These are phyloP conservation scores for Saksenaea oblongispora DNA, from an alignment of 371 early-diverging fungal species.

Conservation along the genomic window DNA sequence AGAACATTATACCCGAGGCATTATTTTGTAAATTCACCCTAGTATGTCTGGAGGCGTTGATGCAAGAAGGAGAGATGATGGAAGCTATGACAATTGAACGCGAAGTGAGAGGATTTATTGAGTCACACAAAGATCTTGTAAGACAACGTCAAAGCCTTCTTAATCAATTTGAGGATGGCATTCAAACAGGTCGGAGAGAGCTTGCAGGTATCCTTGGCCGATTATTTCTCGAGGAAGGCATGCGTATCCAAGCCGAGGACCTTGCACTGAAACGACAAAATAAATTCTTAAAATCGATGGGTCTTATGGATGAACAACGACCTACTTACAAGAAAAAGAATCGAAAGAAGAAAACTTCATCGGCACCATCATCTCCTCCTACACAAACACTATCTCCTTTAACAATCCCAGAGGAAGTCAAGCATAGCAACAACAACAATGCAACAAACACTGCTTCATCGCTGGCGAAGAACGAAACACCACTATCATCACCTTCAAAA, in stretches of 20 bases:
- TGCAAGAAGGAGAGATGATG: slow-evolving; percentile 73
- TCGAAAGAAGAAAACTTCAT: slow-evolving; percentile 39
- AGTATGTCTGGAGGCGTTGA: slow-evolving; percentile 64
- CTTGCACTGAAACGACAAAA: slow-evolving; percentile 71
- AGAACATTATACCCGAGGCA: slow-evolving; percentile 30
- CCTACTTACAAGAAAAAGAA: slow-evolving; percentile 43
- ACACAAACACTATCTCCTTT: too few species aligned
- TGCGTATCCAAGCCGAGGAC: slow-evolving; percentile 68
- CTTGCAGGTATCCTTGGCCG: slow-evolving; percentile 71
- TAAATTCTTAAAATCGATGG: slow-evolving; percentile 59
- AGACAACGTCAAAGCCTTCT: slow-evolving; percentile 58
- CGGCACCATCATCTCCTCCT: not conserved
- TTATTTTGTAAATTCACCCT: slow-evolving; percentile 34
- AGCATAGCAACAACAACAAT: too few species aligned
- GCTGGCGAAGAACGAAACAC: not conserved
- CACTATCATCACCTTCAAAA: not conserved
- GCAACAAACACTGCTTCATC: not conserved
- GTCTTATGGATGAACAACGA: slow-evolving; percentile 18
- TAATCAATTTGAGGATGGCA: slow-evolving; percentile 66
- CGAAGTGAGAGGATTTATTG: slow-evolving; percentile 48
- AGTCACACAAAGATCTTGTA: slow-evolving; percentile 49
- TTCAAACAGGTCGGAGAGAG: slow-evolving; percentile 67
- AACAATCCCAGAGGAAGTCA: too few species aligned
- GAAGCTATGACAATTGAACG: slow-evolving; percentile 58
- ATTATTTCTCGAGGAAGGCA: slow-evolving; percentile 71